These are phyloP conservation scores for Boechera stricta DNA, from an alignment of 345 rosid species.

Conservation along the genomic window DNA sequence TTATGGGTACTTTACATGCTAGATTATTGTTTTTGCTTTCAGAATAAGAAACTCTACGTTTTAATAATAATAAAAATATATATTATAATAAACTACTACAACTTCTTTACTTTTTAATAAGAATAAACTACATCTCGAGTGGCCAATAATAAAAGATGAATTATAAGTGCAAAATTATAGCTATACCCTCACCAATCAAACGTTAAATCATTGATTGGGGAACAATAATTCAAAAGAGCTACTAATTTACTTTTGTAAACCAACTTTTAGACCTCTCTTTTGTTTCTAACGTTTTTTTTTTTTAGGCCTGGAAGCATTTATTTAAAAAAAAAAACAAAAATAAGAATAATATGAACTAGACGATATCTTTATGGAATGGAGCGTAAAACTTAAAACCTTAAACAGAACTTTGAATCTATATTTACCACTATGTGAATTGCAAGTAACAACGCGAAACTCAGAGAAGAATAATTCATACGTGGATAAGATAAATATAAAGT, in stretches of 20 bases:
- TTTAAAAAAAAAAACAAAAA: neutral
- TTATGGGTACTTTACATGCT: neutral
- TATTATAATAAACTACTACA: neutral
- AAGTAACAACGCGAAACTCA: neutral
- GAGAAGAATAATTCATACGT: neutral
- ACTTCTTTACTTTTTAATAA: neutral
- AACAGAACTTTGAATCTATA: constrained; percentile 16
- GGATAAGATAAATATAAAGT: neutral
- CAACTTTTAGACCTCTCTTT: constrained; percentile 50
- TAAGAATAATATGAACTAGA: neutral
- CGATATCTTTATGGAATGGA: constrained; percentile 23
- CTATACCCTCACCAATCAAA: constrained; percentile 45
- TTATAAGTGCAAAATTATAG: constrained; percentile 41
- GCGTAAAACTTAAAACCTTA: constrained; percentile 2
- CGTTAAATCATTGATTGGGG: constrained; percentile 37
- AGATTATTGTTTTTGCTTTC: neutral
- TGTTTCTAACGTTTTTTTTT: constrained; percentile 38
- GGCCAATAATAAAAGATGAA: constrained; percentile 36
- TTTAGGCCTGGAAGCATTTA: neutral
- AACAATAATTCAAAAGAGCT: constrained; percentile 46
- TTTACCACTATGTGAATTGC: constrained; percentile 12
- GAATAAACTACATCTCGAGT: constrained; percentile 26
- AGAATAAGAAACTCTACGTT: neutral
- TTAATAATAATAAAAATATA: too few relatives aligned
- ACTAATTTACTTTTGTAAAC: constrained; percentile 41